These are phyloP conservation scores for Hymenoscyphus infarciens DNA, from an alignment of 2,329 filamentous ascomycete species.

Conservation along the genomic window DNA sequence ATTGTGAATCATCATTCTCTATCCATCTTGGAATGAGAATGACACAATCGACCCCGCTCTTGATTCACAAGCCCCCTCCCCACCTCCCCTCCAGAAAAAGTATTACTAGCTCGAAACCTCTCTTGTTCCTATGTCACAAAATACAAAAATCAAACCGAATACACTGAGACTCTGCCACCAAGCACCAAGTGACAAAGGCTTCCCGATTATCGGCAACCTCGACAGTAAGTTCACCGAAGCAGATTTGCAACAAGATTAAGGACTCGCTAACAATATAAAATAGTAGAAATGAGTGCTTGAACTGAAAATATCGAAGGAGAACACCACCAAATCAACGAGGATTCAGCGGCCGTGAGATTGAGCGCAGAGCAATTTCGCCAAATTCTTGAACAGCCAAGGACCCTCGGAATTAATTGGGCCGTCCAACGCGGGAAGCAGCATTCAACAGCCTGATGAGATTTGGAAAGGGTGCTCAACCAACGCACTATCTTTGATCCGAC, in stretches of 20 bases:
- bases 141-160: no score
- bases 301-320: neutral
- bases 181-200: no score
- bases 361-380: neutral
- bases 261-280: neutral
- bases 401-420: neutral
- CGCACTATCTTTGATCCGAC: neutral
- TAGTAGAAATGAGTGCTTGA: neutral
- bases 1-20: no score
- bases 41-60: no score
- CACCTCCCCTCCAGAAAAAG: no score
- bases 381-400: neutral
- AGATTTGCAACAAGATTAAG: neutral
- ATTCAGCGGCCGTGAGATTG: neutral
- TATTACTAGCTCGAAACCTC: no score
- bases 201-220: no score
- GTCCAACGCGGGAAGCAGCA: neutral
- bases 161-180: no score
- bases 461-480: neutral
- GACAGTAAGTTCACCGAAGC: no score
- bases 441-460: neutral
- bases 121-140: no score
- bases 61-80: no score
- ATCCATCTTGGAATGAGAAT: no score
- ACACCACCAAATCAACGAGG: neutral